These are phyloP conservation scores for Manihot esculenta DNA, from an alignment of 441 rosid species.

Conservation along the genomic window DNA sequence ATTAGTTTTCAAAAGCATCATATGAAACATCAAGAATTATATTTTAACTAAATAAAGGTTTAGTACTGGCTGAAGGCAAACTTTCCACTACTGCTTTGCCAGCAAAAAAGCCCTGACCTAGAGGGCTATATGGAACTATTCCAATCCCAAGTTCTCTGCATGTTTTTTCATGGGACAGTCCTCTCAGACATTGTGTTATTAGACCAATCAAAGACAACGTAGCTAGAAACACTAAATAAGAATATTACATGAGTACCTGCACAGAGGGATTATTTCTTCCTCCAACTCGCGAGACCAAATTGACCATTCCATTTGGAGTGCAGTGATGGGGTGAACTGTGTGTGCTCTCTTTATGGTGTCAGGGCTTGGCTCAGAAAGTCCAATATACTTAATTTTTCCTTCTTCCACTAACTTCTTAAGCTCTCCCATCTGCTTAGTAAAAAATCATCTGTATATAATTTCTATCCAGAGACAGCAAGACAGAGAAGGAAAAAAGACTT, in stretches of 20 bases:
- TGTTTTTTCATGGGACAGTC: not conserved
- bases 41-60: not conserved
- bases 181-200: not conserved
- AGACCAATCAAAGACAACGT: too few relatives aligned
- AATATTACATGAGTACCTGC: constrained; percentile 30
- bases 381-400: constrained; percentile 44
- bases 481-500: not conserved
- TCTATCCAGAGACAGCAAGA: not conserved
- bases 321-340: constrained; percentile 47
- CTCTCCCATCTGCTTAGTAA: constrained; percentile 30
- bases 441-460: not conserved
- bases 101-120: constrained; percentile 37
- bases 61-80: constrained; percentile 26
- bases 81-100: constrained; percentile 35
- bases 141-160: constrained; percentile 39
- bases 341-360: constrained; percentile 50
- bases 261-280: constrained; percentile 42
- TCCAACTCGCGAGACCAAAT: constrained; percentile 49
- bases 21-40: too few relatives aligned
- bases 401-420: constrained; percentile 46
- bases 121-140: constrained; percentile 35
- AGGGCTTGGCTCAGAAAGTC: constrained; percentile 44
- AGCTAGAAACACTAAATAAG: too few relatives aligned
- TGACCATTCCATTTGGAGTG: constrained; percentile 51
- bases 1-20: too few relatives aligned